A percentile compares a stretch with the other conserved stretches of the same genome.
phyloP scores from a whole-genome alignment of 2,329 filamentous ascomycete species.

The Myriangium duriaei region DNA sequence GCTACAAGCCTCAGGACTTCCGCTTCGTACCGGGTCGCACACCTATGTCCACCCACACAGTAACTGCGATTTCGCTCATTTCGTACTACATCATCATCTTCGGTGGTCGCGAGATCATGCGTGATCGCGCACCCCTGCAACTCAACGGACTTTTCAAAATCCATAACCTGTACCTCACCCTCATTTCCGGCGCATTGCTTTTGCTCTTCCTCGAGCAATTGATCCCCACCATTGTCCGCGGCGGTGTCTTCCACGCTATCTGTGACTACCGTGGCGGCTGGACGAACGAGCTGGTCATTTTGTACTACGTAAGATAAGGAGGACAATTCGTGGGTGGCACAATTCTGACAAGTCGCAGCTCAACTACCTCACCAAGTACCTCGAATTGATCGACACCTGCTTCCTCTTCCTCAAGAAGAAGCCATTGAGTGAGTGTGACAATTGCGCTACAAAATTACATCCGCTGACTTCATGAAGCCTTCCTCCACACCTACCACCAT shows the following conservation, averaged over 20 bases:
- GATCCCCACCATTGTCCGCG: constrained; percentile 64
- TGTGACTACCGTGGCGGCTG: constrained; percentile 74
- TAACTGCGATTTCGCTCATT: constrained; percentile 67
- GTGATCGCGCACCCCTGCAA: constrained; percentile 71
- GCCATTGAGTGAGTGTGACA: constrained; percentile 57
- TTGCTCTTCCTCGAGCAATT: constrained; percentile 85
- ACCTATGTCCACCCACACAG: constrained; percentile 78
- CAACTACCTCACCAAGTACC: constrained; percentile 96
- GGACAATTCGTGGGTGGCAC: background rate
- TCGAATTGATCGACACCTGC: constrained; percentile 87
- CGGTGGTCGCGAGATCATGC: constrained; percentile 85
- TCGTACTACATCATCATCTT: constrained; percentile 92
- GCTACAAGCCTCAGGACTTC: constrained; percentile 80
- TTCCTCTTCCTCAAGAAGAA: constrained; percentile 99
- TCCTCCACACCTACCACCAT: constrained; percentile 98
- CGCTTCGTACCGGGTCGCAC: constrained; percentile 69
- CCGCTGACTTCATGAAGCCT: constrained; percentile 41
- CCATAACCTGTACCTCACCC: constrained; percentile 90
- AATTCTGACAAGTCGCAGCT: constrained; percentile 44
- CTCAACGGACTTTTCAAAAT: constrained; percentile 83
- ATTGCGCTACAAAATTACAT: constrained; percentile 18
- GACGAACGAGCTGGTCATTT: constrained; percentile 82
- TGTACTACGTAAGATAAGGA: constrained; percentile 75
- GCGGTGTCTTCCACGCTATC: constrained; percentile 81
- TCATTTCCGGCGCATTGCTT: constrained; percentile 68